phyloP scores from a whole-genome alignment of 306 rosid species.

The Cyamopsis tetragonoloba region DNA sequence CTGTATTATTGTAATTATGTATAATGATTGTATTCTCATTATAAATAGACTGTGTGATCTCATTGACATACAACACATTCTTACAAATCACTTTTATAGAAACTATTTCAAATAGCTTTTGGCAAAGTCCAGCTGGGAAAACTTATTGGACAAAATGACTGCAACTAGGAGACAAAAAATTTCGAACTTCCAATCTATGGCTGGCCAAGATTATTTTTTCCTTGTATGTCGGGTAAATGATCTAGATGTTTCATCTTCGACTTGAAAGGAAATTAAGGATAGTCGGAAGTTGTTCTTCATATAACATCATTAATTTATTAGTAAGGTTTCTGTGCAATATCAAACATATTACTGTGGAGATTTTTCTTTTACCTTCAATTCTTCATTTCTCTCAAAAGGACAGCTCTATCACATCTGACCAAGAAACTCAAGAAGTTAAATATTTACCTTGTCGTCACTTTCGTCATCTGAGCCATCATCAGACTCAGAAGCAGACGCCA shows the following conservation, averaged over 20 bases:
- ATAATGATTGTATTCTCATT: too few species aligned
- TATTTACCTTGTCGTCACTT: conserved; percentile 54
- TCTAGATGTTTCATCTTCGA: conserved; percentile 11
- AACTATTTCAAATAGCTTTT: too few species aligned
- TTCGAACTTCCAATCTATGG: conserved; percentile 6
- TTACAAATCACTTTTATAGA: too few species aligned
- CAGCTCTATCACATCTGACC: not conserved
- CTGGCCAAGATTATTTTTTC: not conserved
- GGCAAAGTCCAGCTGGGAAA: too few species aligned
- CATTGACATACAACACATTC: too few species aligned
- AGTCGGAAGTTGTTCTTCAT: not conserved
- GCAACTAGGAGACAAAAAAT: not conserved
- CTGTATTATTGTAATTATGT: too few species aligned
- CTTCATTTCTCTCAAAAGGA: not conserved
- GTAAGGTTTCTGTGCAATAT: not conserved
- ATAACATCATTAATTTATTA: not conserved
- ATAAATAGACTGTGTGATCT: too few species aligned
- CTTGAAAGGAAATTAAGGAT: conserved; percentile 1
- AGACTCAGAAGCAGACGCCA: conserved; percentile 50
- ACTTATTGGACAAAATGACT: too few species aligned
- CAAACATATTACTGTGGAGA: not conserved
- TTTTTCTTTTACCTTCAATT: not conserved
- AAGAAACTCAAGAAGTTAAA: conserved; percentile 5
- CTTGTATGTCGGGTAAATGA: not conserved
- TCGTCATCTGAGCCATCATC: conserved; percentile 53